These are phyloP conservation scores for Ceratobasidium papillatum DNA, from an alignment of 1,284 basidiomycete genomes.

Conservation along the genomic window DNA sequence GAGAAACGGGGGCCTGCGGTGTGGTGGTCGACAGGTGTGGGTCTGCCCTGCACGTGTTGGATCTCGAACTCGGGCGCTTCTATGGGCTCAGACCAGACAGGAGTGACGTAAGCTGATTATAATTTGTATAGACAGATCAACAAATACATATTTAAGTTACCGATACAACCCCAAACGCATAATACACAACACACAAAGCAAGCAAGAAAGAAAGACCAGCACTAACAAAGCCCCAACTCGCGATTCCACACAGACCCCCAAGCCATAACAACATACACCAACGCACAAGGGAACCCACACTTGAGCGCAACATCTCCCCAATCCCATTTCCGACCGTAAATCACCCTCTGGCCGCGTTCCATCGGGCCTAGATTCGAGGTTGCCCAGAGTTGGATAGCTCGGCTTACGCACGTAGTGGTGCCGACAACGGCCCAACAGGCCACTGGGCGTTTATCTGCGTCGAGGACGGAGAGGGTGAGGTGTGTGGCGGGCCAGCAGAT, in stretches of 20 bases:
- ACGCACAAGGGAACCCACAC: slow-evolving; percentile 73
- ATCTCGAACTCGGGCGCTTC: slow-evolving; percentile 17
- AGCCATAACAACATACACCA: slow-evolving; percentile 79
- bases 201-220: slow-evolving; percentile 31
- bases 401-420: slow-evolving; percentile 77
- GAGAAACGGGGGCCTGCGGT: background rate
- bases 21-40: slow-evolving; percentile 3
- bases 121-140: background rate
- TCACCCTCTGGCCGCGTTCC: slow-evolving; percentile 45
- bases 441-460: slow-evolving; percentile 68
- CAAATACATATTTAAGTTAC: slow-evolving; percentile 7
- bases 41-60: slow-evolving; percentile 3
- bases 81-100: background rate
- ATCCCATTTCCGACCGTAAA: slow-evolving; percentile 64
- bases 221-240: slow-evolving; percentile 57
- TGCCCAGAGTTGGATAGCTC: slow-evolving; percentile 85
- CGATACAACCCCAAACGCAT: background rate
- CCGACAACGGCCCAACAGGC: slow-evolving; percentile 83
- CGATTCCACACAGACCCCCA: slow-evolving; percentile 66
- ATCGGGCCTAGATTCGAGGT: slow-evolving; percentile 69
- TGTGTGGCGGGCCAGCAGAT: slow-evolving; percentile 89
- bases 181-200: background rate
- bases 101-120: background rate
- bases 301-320: slow-evolving; percentile 72
- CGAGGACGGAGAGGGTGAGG: slow-evolving; percentile 72